Evolutionary conservation across 2,329 filamentous ascomycete species (phyloP).

Genomic region (Myriosclerotinia curreyana): DNA sequence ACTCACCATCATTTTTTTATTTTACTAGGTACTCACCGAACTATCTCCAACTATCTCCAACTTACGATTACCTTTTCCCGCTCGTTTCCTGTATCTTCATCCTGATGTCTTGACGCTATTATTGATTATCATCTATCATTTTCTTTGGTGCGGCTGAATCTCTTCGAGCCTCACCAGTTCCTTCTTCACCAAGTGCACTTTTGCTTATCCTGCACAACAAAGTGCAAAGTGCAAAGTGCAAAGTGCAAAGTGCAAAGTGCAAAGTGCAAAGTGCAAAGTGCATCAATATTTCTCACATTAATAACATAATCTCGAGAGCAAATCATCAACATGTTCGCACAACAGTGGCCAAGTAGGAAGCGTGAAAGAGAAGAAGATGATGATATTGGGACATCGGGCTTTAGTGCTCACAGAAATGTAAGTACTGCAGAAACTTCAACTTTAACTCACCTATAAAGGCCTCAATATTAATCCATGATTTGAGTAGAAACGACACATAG

Average conservation of each 20-base stretch:
- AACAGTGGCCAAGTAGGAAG: conserved; percentile 31
- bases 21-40: not conserved
- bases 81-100: not conserved
- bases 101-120: not conserved
- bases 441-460: not conserved
- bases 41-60: conserved; percentile 1
- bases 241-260: too few relatives aligned
- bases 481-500: conserved; percentile 38
- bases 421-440: conserved; percentile 18
- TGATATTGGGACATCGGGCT: conserved; percentile 32
- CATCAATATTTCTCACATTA: not conserved
- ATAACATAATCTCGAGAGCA: not conserved
- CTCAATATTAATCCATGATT: conserved; percentile 19
- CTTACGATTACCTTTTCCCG: not conserved
- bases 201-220: not conserved
- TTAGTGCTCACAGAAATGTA: conserved; percentile 38
- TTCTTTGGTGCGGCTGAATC: conserved; percentile 1
- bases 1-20: not conserved
- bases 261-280: too few relatives aligned
- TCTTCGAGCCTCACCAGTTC: not conserved
- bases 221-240: too few relatives aligned
- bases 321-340: conserved; percentile 9
- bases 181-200: not conserved
- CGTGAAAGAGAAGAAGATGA: conserved; percentile 36
- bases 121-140: conserved; percentile 1